Evolutionary conservation across 179 eudicot genomes (phyloP), one percentile per base, ranked within the genome.

Genomic region (Silene noctiflora): DNA sequence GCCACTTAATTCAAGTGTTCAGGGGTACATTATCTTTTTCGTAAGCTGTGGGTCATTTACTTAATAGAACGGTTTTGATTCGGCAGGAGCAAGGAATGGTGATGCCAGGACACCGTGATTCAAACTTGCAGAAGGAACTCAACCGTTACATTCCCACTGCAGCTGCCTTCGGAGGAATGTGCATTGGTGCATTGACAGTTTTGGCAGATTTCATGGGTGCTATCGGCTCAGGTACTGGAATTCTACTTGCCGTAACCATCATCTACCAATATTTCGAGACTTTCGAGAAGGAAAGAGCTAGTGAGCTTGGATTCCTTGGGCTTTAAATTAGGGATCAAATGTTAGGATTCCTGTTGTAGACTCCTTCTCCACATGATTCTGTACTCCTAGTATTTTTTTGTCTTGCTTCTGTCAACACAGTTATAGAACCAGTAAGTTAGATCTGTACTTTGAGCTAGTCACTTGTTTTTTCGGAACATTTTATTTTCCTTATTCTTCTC

Each of bases 161-260:
- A 39, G 97, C 94, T 3, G 94, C 93, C 46, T 89, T 89, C 27
- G 94, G 94, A 62, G 97, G 93, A 19, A 79, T 91, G 69, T 91
- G 97, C 76, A 91, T 91, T 19, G 93, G 97, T 72, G 94, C 94
- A 44, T 65, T 91, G 76, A 91, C 92, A 0, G 94, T 89, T 24
- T 75, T 91, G 80, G 97, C 97, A 1, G 97, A 91, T 80, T 86
- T 91, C 85, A 88, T 91, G 97, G 94, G 97, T 33, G 97, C 97
- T 2, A 91, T 91, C 42, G 97, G 97, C 4, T 91, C 97, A 0
- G 97, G 97, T 12, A 91, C 97, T 22, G 97, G 93, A 56, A 91
- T 89, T 70, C 79, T 91, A 61, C 89, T 91, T 55, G 96, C 96
- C 0, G 93, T 89, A 24, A 88, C 96, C 0, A 91, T 89, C 80